Conservation (phyloP, 2,329 filamentous ascomycete genomes). For the Albophoma yamanashiensis region DNA sequence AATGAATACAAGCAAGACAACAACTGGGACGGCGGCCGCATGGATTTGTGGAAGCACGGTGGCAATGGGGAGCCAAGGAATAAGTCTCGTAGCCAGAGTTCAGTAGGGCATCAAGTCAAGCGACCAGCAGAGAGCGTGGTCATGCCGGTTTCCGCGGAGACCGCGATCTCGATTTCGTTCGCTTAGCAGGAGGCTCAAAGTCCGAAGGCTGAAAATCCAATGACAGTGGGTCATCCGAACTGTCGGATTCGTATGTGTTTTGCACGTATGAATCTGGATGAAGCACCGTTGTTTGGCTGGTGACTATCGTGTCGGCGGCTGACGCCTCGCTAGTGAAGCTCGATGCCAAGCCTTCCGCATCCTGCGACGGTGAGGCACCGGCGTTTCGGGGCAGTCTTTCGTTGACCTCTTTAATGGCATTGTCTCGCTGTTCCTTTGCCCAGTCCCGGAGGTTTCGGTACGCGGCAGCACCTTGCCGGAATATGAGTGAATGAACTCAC, state of each 20-base stretch:
- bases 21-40: too few relatives aligned
- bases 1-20: too few relatives aligned
- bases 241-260: background rate
- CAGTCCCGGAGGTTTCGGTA: background rate
- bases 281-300: background rate
- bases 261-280: background rate
- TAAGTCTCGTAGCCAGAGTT: too few relatives aligned
- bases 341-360: background rate
- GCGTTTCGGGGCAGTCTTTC: background rate
- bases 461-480: background rate
- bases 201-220: background rate
- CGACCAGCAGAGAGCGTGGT: too few relatives aligned
- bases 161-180: background rate
- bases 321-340: background rate
- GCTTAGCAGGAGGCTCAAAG: background rate
- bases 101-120: too few relatives aligned
- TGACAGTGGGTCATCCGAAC: background rate
- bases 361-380: background rate
- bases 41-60: too few relatives aligned
- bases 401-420: background rate
- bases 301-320: background rate
- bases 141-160: too few relatives aligned
- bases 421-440: slow-evolving; percentile 1
- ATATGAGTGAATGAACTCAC: background rate
- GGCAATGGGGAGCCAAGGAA: too few relatives aligned